Conservation (phyloP, 2,329 filamentous ascomycete genomes). For the Sclerotinia nivalis region DNA sequence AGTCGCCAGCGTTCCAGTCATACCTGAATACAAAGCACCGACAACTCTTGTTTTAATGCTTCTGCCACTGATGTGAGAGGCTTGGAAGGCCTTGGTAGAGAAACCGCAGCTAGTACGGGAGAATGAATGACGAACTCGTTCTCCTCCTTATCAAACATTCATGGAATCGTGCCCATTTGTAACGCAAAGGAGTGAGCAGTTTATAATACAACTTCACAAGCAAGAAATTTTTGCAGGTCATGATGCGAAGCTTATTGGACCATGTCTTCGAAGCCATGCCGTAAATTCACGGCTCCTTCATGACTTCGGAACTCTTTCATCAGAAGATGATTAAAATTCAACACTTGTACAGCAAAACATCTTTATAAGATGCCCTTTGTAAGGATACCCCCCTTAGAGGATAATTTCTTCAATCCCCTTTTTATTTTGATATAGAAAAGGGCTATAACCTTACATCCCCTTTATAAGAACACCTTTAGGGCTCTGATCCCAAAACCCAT, state of each 20-base stretch:
- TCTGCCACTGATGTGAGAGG: not conserved
- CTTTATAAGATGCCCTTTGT: not conserved
- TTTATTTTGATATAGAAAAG: too few species aligned
- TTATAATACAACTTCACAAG: too few species aligned
- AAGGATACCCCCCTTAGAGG: not conserved
- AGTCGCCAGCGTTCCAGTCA: not conserved
- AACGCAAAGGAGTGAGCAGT: not conserved
- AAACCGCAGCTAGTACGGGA: not conserved
- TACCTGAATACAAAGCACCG: not conserved
- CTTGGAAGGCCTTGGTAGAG: too few species aligned
- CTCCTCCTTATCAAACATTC: not conserved
- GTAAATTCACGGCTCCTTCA: not conserved
- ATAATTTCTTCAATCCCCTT: too few species aligned
- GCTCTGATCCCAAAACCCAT: too few species aligned
- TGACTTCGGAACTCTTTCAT: not conserved
- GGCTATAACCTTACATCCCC: too few species aligned
- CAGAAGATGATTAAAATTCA: too few species aligned
- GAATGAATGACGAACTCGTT: not conserved
- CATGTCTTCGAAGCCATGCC: too few species aligned
- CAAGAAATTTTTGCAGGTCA: not conserved
- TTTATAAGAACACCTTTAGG: too few species aligned
- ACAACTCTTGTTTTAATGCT: too few species aligned
- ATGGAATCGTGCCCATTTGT: not conserved
- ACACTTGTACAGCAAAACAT: not conserved
- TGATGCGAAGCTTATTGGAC: not conserved